These are phyloP conservation scores for Acrodontium crateriforme DNA, from an alignment of 2,329 filamentous ascomycete genomes.

Conservation along the genomic window DNA sequence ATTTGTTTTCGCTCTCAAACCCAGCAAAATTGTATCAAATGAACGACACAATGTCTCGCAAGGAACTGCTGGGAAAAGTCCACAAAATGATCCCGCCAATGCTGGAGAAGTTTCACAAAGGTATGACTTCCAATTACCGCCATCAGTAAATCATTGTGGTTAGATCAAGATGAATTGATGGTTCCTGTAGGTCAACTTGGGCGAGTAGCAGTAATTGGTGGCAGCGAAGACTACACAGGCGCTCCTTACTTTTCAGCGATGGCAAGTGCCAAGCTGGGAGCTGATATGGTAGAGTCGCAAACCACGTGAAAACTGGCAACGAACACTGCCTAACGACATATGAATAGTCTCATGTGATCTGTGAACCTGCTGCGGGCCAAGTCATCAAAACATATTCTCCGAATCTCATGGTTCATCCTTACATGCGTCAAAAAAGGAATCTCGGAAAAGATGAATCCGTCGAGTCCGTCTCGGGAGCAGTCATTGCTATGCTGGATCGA, in stretches of 20 bases:
- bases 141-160: neutral
- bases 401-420: slow-evolving; percentile 94
- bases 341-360: slow-evolving; percentile 75
- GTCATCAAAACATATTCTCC: slow-evolving; percentile 98
- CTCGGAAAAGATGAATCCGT: slow-evolving; percentile 41
- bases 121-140: slow-evolving; percentile 30
- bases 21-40: too few relatives aligned
- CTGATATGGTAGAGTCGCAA: slow-evolving; percentile 58
- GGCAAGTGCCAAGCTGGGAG: slow-evolving; percentile 81
- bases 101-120: slow-evolving; percentile 93
- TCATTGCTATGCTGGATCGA: slow-evolving; percentile 69
- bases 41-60: slow-evolving; percentile 46
- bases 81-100: slow-evolving; percentile 87
- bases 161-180: too few relatives aligned
- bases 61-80: slow-evolving; percentile 63
- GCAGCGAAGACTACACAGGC: slow-evolving; percentile 90
- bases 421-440: slow-evolving; percentile 68
- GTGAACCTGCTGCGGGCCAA: slow-evolving; percentile 66
- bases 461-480: slow-evolving; percentile 49
- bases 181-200: slow-evolving; percentile 75
- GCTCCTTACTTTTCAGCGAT: slow-evolving; percentile 97
- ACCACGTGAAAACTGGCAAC: neutral
- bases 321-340: neutral
- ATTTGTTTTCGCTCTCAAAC: too few relatives aligned
- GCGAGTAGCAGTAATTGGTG: slow-evolving; percentile 83